phyloP scores from a whole-genome alignment of 2,329 filamentous ascomycete species.

The Exophiala phaeomuriformis region DNA sequence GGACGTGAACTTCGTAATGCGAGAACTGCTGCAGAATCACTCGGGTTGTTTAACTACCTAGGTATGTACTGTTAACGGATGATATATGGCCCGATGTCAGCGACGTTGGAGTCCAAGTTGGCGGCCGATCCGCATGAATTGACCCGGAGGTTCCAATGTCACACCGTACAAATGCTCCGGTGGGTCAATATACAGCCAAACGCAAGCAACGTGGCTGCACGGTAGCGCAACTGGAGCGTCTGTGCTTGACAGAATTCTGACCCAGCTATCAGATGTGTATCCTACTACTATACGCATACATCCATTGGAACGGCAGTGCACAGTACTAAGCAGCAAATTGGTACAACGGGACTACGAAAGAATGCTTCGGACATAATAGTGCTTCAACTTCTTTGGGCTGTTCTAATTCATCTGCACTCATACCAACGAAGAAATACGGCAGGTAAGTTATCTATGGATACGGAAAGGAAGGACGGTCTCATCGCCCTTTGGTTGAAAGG shows the following conservation, averaged over 20 bases:
- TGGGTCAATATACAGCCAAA: neutral
- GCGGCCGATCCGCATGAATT: neutral
- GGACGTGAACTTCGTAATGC: neutral
- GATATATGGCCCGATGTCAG: neutral
- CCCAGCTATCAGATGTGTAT: neutral
- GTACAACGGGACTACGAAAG: too few species aligned
- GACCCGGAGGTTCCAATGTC: neutral
- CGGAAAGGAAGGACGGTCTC: too few species aligned
- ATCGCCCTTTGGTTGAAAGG: too few species aligned
- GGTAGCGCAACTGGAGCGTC: neutral
- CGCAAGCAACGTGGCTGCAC: neutral
- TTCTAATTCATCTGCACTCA: too few species aligned
- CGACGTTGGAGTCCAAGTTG: neutral
- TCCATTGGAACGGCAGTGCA: too few species aligned
- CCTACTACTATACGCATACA: neutral
- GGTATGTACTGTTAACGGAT: neutral
- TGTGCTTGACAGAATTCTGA: too few species aligned
- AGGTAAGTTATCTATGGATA: too few species aligned
- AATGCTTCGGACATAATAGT: too few species aligned
- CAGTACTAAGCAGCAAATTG: too few species aligned
- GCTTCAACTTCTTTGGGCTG: too few species aligned
- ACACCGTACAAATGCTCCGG: neutral
- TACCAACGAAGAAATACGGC: too few species aligned
- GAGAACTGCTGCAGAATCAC: neutral
- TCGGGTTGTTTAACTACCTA: neutral